Evolutionary conservation across 495 filamentous ascomycete genomes (phyloP).

Genomic region (Aspergillus ellipticus): DNA sequence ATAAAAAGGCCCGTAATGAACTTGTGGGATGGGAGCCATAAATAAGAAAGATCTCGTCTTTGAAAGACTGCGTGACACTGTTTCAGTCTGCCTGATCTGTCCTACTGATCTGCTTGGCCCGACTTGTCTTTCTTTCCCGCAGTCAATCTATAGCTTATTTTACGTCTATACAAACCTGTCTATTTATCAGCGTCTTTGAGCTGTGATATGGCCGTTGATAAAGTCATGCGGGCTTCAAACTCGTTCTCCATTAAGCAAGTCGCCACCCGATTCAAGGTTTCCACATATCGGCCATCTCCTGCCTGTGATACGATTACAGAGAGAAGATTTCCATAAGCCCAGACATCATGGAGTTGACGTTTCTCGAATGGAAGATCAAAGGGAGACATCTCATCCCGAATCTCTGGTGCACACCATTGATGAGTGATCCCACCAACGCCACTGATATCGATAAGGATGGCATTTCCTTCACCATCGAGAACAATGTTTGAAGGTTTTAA

Average conservation of each 20-base stretch:
- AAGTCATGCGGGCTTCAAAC: neutral
- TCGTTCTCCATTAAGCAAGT: conserved; percentile 9
- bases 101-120: too few species aligned
- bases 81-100: too few species aligned
- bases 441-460: conserved; percentile 32
- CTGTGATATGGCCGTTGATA: neutral
- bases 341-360: conserved; percentile 17
- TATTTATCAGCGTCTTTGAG: neutral
- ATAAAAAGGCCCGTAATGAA: too few species aligned
- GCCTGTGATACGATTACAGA: conserved; percentile 12
- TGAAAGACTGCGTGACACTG: too few species aligned
- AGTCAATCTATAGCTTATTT: too few species aligned
- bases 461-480: conserved; percentile 21
- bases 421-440: conserved; percentile 28
- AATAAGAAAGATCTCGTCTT: too few species aligned
- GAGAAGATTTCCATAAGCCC: conserved; percentile 22
- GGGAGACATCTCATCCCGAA: conserved; percentile 14
- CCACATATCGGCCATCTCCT: conserved; percentile 5
- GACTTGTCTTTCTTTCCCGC: too few species aligned
- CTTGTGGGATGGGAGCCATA: too few species aligned
- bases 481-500: conserved; percentile 35
- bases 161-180: too few species aligned
- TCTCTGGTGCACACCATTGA: conserved; percentile 24
- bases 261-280: conserved; percentile 13
- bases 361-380: conserved; percentile 17